Base-by-base conservation (phyloP, 352 stramenopile species). In the Phytophthora ohioensis region DNA sequence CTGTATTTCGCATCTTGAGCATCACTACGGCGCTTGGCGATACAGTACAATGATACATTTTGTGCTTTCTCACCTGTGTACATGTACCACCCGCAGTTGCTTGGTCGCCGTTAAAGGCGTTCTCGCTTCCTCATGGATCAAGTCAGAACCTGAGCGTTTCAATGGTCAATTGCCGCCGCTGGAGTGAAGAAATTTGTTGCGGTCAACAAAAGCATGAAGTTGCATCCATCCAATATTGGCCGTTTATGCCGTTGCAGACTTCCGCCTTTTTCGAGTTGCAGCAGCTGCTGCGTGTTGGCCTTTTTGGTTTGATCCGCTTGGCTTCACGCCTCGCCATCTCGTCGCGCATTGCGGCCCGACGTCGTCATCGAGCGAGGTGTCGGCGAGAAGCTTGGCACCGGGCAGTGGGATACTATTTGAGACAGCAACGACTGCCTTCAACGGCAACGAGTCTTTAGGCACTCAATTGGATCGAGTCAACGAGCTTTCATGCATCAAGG, bases 221-320 rank as follows among this genome's bases (percentile, higher is more conserved):
- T 27, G 12, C 46, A n/a, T 34, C 31, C 27, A 53, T 38, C 27
- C 53, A 60, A 21, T 9, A 15, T 6, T 49, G 35, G 49, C 36
- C 35, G 48, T 32, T 47, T 67, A 57, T 71, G 57, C 57, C 36
- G 53, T 53, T 46, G 38, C 34, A 56, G 32, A 31, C 21, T 35
- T 38, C 27, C 15, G 43, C 67, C 59, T 67, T 76, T 76, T 76
- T 67, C 63, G 62, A 76, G 68, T 72, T 72, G 68, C 62, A 76
- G 63, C 63, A 72, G 62, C 68, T 76, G 67, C 60, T 66, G 59
- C 53, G 67, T 61, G 53, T 62, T 60, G 61, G 17, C 54, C 61
- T 58, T 67, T 69, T 63, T 63, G 61, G 34, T 43, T 69, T n/a
- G 53, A 62, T 15, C 30, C 31, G 51, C 45, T 73, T 63, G 64